Base-by-base conservation (phyloP, 2,329 filamentous ascomycete genomes). In the Byssothecium circinans region DNA sequence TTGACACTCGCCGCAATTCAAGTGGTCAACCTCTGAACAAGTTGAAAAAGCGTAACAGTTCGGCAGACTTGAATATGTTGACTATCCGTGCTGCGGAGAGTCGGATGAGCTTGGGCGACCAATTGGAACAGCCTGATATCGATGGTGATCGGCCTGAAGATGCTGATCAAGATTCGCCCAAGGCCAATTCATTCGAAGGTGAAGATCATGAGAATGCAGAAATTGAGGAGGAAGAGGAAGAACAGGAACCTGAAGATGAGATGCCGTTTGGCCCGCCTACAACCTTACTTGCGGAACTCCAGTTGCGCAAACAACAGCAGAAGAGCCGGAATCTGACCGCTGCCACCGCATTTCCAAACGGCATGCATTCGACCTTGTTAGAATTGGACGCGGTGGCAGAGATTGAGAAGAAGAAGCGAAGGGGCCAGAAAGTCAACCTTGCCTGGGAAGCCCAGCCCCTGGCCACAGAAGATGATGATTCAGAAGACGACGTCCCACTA, bases 301-400 rank as follows among this genome's bases (percentile, higher is more conserved):
- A 96, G 67, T 75, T 95, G 54, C 87, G 94, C 41, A 97, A 99
- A 68, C 85, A 89, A 50, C 88, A 96, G 59, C 86, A 95, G 61
- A 91, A 89, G 69, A 78, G 85, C 52, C 85, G 94, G 29, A 94
- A 86, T 23, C 82, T 85, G 18, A 87, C 87, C 12, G 79, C 85
- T 18, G 78, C 81, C 25, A 82, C 79, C 12, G 74, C 79, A 1
- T 81, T 78, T 57, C 86, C 87, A 17, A 85, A 87, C 45, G 91
- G 90, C n/a, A 86, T 95, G 80, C 89, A 94, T 55, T 89, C 89
- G 12, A 99, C 94, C 0, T 78, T 99, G 3, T 78, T 99, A 1
- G 85, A 99, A 66, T 81, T 97, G 57, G 92, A 99, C 64, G 88
- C 90, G 0, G 89, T 96, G 22, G 89, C 89, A 18, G 88, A 96